Conservation (phyloP, 1,284 basidiomycete species). For the Anthracocystis panici-leucophaei region DNA sequence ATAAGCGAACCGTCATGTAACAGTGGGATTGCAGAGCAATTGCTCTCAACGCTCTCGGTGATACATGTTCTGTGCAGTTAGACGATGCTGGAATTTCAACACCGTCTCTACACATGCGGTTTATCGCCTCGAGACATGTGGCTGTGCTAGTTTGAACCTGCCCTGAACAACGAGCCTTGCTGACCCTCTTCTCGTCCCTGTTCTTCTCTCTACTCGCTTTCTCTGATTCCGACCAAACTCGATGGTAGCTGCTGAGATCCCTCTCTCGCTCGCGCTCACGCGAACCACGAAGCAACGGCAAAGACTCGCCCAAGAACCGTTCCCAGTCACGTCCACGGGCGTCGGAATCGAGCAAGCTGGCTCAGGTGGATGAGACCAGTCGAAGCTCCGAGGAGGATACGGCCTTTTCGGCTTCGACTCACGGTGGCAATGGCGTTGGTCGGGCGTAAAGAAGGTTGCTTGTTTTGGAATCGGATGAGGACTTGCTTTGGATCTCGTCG, state of each 20-base stretch:
- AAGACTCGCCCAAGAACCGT: constrained; percentile 43
- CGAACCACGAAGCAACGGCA: constrained; percentile 53
- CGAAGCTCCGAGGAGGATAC: constrained; percentile 47
- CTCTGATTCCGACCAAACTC: background rate
- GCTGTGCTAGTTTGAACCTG: background rate
- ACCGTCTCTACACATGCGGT: background rate
- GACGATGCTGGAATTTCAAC: constrained; percentile 14
- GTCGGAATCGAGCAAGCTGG: constrained; percentile 50
- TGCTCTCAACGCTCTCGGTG: background rate
- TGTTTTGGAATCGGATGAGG: background rate
- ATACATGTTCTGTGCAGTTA: constrained; percentile 1
- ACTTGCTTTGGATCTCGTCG: background rate
- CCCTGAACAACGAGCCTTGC: background rate
- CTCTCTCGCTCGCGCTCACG: constrained; percentile 65
- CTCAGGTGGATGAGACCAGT: constrained; percentile 51
- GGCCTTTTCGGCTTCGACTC: constrained; percentile 15
- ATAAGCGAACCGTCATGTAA: constrained; percentile 8
- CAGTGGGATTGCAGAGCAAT: background rate
- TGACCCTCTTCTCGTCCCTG: constrained; percentile 1
- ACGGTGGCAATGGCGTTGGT: constrained; percentile 1
- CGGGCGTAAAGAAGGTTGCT: background rate
- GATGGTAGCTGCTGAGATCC: constrained; percentile 47
- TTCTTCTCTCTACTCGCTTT: background rate
- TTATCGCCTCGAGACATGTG: background rate
- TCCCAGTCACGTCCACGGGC: constrained; percentile 42